Conservation (phyloP, 768 basidiomycete genomes). For the Phaffia australis region DNA sequence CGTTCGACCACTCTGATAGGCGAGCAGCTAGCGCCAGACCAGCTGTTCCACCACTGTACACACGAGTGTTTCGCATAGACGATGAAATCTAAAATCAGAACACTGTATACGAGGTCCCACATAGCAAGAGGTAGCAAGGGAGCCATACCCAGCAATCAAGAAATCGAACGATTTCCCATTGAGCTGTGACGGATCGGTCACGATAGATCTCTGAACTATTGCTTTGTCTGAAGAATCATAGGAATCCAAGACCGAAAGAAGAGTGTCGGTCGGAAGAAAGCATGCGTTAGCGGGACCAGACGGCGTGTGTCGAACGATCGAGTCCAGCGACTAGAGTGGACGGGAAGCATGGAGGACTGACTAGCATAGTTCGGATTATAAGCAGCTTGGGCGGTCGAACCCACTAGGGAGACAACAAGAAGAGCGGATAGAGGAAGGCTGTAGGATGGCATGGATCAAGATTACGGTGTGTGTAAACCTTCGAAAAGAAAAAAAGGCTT, state of each 20-base stretch:
- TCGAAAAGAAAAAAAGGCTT: too few species aligned
- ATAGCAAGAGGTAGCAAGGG: too few species aligned
- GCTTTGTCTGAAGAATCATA: background rate
- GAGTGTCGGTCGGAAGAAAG: background rate
- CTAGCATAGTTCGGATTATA: slow-evolving; percentile 7
- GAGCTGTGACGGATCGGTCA: slow-evolving; percentile 3
- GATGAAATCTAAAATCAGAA: background rate
- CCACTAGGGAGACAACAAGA: background rate
- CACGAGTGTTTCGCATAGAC: background rate
- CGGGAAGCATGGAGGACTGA: background rate
- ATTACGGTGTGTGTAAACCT: too few species aligned
- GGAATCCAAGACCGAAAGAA: background rate
- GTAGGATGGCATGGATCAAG: too few species aligned
- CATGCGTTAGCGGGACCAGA: too few species aligned
- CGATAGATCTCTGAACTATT: background rate
- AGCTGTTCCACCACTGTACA: slow-evolving; percentile 19
- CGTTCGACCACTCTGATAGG: slow-evolving; percentile 19
- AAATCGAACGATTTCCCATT: slow-evolving; percentile 21
- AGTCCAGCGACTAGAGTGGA: too few species aligned
- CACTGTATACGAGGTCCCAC: background rate
- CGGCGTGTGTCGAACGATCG: background rate
- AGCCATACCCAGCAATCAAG: slow-evolving; percentile 21
- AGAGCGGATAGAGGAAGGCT: background rate
- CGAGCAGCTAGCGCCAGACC: slow-evolving; percentile 24
- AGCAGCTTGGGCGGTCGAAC: background rate